Percentiles rank a stretch among this genome's conserved stretches.
Evolutionary conservation across 306 rosid species (phyloP).

Genomic region (Cicer cuneatum): DNA sequence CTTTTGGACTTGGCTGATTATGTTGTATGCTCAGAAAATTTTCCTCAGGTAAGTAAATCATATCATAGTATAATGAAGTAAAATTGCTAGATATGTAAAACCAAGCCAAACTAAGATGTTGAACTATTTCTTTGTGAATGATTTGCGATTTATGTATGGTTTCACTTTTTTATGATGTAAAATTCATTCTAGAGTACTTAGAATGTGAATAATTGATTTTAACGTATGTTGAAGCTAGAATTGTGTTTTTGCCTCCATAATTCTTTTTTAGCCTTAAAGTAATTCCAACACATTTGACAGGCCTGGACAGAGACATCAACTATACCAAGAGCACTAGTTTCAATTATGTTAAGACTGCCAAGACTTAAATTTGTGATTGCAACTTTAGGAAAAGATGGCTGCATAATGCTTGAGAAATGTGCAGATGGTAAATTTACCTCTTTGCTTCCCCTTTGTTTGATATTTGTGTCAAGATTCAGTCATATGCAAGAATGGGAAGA

Average conservation of each 20-base stretch:
- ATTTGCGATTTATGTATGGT: background rate
- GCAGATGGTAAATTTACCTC: constrained; percentile 53
- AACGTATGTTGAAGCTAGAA: no score
- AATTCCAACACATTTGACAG: constrained; percentile 50
- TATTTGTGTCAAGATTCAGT: constrained; percentile 11
- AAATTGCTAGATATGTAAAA: background rate
- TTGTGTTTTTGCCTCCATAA: no score
- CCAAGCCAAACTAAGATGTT: background rate
- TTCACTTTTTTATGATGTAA: no score
- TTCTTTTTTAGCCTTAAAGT: background rate
- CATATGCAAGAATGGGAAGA: constrained; percentile 27
- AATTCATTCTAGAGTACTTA: no score
- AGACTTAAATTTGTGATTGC: constrained; percentile 77
- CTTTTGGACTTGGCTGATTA: constrained; percentile 69
- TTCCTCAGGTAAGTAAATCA: constrained; percentile 79
- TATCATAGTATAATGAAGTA: background rate
- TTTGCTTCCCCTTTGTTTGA: background rate
- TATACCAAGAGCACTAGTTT: constrained; percentile 73
- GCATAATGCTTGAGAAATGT: constrained; percentile 86
- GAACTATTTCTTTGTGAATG: constrained; percentile 11
- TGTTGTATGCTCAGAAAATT: constrained; percentile 74
- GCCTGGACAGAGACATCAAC: constrained; percentile 82
- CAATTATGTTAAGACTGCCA: constrained; percentile 76
- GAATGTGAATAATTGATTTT: no score
- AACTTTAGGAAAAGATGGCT: constrained; percentile 89